phyloP scores from a whole-genome alignment of 257 asterid genomes.

The Jaltomata sinuosa region DNA sequence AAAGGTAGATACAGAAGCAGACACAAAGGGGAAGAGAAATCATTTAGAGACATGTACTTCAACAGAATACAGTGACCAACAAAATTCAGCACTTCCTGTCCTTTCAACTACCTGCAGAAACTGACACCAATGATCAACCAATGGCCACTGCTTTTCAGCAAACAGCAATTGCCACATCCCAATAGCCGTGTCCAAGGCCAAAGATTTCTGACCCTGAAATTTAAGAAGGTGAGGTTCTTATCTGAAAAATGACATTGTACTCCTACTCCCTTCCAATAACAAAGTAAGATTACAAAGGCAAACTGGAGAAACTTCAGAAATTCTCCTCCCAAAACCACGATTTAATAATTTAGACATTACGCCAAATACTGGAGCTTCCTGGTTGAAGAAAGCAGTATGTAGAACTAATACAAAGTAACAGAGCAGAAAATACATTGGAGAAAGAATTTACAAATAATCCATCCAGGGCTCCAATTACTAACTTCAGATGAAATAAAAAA shows the following conservation, averaged over 20 bases:
- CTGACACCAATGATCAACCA: slow-evolving; percentile 98
- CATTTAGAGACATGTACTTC: not conserved
- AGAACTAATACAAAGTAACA: not conserved
- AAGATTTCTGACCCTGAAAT: slow-evolving; percentile 93
- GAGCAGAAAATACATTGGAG: not conserved
- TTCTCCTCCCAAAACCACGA: not conserved
- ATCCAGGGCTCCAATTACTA: not conserved
- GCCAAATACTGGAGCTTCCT: not conserved
- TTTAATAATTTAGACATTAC: not conserved
- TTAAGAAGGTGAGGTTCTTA: not conserved
- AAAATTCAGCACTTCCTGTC: not conserved
- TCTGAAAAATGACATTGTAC: not conserved
- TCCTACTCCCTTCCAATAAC: not conserved
- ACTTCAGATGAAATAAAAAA: not conserved
- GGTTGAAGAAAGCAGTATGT: not conserved
- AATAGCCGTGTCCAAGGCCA: slow-evolving; percentile 96
- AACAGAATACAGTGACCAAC: not conserved
- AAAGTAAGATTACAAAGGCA: not conserved
- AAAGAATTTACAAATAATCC: not conserved
- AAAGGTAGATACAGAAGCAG: not conserved
- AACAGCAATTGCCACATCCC: slow-evolving; percentile 99
- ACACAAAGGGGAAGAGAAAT: not conserved
- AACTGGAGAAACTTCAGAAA: not conserved
- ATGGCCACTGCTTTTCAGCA: slow-evolving; percentile 90
- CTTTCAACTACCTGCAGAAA: slow-evolving; percentile 65